Conservation (phyloP, 768 basidiomycete species). For the Phanerochaete sordida region DNA sequence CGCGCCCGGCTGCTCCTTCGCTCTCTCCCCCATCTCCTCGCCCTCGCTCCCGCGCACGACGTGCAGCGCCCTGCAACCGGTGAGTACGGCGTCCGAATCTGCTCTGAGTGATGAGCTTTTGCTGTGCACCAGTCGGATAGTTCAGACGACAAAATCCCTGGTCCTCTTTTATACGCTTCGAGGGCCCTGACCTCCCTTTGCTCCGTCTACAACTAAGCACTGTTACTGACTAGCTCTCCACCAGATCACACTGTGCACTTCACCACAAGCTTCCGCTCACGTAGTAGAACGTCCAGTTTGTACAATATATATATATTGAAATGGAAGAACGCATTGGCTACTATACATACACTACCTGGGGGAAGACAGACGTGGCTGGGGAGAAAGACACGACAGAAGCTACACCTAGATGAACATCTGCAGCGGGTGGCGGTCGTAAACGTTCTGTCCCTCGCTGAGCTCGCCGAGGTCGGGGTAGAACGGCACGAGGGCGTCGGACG, state of each 20-base stretch:
- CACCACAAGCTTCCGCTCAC: too few relatives aligned
- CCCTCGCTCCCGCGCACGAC: neutral
- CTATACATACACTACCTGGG: conserved; percentile 11
- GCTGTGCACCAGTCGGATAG: conserved; percentile 30
- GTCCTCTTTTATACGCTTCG: conserved; percentile 26
- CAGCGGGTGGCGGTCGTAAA: conserved; percentile 80
- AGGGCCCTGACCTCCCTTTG: conserved; percentile 20
- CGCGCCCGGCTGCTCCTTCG: neutral
- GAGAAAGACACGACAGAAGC: neutral
- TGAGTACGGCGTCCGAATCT: neutral
- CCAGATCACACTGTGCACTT: too few relatives aligned
- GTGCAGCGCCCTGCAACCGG: neutral
- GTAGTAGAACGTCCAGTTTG: neutral
- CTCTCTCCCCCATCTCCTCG: neutral
- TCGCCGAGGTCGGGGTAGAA: conserved; percentile 93
- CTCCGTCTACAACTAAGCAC: too few relatives aligned
- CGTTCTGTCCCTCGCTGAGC: conserved; percentile 84
- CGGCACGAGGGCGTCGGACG: conserved; percentile 87
- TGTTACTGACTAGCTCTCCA: too few relatives aligned
- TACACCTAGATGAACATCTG: conserved; percentile 69
- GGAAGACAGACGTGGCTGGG: neutral
- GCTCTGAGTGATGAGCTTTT: conserved; percentile 21
- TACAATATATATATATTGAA: neutral
- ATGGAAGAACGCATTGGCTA: neutral
- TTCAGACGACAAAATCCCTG: conserved; percentile 26